Evolutionary conservation across 2,329 filamentous ascomycete genomes (phyloP), one percentile per base, ranked within the genome.

Genomic region (Incumbomyces delicatus): DNA sequence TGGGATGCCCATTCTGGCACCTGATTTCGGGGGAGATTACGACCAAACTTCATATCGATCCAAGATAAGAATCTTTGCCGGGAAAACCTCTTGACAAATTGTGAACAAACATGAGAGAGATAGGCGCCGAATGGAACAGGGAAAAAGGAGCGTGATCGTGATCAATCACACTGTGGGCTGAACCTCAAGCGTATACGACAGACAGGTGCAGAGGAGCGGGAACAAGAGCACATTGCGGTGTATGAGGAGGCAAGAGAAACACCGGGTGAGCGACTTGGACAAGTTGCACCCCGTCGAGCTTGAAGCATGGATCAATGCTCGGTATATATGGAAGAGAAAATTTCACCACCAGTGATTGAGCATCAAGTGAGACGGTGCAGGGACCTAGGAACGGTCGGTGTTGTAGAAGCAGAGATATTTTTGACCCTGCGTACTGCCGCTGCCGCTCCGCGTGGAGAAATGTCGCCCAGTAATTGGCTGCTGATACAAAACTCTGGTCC

Each of bases 1-100:
- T 62, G 63, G 34, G 66, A 60, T 47, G 69, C 66, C 70, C 70
- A 73, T 59, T 73, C 70, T 11, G 70, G 70, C 22, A 73, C 70
- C 47, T 71, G 68, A 50, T 72, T 72, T 47, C 69, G 65, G 13
- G 69, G 58, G 38, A 73, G 58, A 56, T 72, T 72, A 50, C 68
- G 66, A 27, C 70, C 70, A 57, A 73, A 73, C 58, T 73, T 73
- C 70, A 73, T 73, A 13, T 50, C 67, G 49, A 31, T 20, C 17
- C 34, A 35, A 45, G 14, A 7, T 29, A 27, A 29, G 38, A 16
- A 29, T 10, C 17, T 14, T 13, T 33, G n/a, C n/a, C 4, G 17
- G 31, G 16, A 11, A 44, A 38, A 16, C 16, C 32, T 27, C 22
- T 27, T 27, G 22, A 27, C 5, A 27, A 27, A 27, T 27, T 27